These are phyloP conservation scores for Naganishia antarctica DNA, from an alignment of 768 basidiomycete species.

Conservation along the genomic window DNA sequence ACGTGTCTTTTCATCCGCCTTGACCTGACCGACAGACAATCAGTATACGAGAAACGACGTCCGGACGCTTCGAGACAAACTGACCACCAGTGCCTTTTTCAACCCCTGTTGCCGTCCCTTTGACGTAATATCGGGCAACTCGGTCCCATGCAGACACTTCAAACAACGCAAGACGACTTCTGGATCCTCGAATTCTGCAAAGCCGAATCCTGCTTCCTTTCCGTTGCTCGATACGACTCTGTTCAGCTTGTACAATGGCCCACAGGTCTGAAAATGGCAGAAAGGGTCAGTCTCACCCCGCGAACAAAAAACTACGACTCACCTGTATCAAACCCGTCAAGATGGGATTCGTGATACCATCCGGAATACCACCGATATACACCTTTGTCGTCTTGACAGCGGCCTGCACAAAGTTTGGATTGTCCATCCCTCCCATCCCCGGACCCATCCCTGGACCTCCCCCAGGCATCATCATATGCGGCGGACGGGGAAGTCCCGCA, in stretches of 20 bases:
- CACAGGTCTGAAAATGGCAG: slow-evolving; percentile 65
- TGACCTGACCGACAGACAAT: slow-evolving; percentile 60
- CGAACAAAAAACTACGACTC: slow-evolving; percentile 42
- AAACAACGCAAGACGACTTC: slow-evolving; percentile 78
- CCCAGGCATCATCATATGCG: slow-evolving; percentile 22
- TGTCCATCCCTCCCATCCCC: slow-evolving; percentile 23
- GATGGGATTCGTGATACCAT: slow-evolving; percentile 78
- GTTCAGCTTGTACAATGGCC: slow-evolving; percentile 82
- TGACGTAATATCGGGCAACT: slow-evolving; percentile 57
- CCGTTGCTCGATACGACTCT: slow-evolving; percentile 86
- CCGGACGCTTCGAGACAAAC: slow-evolving; percentile 46
- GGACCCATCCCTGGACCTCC: not conserved
- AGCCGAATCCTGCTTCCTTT: slow-evolving; percentile 93
- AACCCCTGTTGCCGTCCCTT: slow-evolving; percentile 53
- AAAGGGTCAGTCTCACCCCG: too few relatives aligned
- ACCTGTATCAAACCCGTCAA: slow-evolving; percentile 73
- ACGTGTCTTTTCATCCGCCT: slow-evolving; percentile 93
- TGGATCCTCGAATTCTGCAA: slow-evolving; percentile 91
- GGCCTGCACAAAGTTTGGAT: slow-evolving; percentile 37
- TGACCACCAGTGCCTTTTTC: slow-evolving; percentile 65
- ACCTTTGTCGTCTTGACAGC: slow-evolving; percentile 62
- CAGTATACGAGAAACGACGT: not conserved
- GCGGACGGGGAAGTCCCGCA: slow-evolving; percentile 34
- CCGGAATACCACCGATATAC: slow-evolving; percentile 93
- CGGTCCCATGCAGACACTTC: slow-evolving; percentile 60